Evolutionary conservation across 1,284 basidiomycete genomes (phyloP).

Genomic region (Singerocomus rubriflavus): DNA sequence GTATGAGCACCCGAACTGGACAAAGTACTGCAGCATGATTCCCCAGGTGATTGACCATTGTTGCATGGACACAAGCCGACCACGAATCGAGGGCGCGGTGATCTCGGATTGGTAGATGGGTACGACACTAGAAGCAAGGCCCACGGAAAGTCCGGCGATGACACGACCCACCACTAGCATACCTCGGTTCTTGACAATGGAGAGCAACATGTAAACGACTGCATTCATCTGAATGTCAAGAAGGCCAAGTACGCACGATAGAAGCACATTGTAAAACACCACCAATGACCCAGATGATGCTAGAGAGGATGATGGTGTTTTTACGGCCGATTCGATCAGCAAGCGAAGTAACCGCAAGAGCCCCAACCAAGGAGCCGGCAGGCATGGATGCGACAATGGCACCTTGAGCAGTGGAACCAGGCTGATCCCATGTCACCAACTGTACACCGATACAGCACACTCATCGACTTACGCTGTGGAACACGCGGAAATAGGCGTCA

Average conservation of each 20-base stretch:
- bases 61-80: constrained; percentile 72
- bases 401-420: constrained; percentile 57
- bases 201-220: not conserved
- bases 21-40: constrained; percentile 71
- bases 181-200: constrained; percentile 49
- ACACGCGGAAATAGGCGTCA: constrained; percentile 49
- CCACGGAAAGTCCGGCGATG: constrained; percentile 58
- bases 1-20: constrained; percentile 73
- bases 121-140: constrained; percentile 56
- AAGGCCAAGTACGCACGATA: constrained; percentile 13
- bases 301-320: constrained; percentile 59
- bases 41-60: constrained; percentile 81
- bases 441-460: not conserved
- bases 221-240: not conserved
- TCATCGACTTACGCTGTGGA: constrained; percentile 41
- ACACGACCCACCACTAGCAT: constrained; percentile 70
- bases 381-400: constrained; percentile 79
- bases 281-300: constrained; percentile 71
- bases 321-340: constrained; percentile 68
- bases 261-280: constrained; percentile 46
- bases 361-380: constrained; percentile 63
- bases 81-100: constrained; percentile 65
- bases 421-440: constrained; percentile 32
- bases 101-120: constrained; percentile 76
- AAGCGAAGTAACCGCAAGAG: constrained; percentile 57